Percentiles rank a stretch among this genome's conserved stretches.
Conservation (phyloP, 139 green algal genomes). For the Haematococcus lacustris region DNA sequence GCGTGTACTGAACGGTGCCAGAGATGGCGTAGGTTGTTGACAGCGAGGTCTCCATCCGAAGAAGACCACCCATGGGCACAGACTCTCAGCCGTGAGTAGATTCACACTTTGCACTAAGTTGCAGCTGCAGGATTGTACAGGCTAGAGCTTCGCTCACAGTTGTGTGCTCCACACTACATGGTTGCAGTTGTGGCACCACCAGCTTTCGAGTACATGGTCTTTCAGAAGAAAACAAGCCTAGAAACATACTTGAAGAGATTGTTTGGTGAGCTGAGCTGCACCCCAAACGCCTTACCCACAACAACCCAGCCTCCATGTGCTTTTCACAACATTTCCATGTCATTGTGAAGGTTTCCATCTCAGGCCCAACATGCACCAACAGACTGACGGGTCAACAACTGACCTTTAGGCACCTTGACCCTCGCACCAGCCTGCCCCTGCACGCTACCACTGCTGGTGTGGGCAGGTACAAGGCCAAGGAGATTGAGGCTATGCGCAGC, state of each 20-base stretch:
- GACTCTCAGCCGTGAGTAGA: slow-evolving; percentile 53
- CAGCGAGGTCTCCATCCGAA: slow-evolving; percentile 53
- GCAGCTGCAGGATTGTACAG: neutral
- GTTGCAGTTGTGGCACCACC: slow-evolving; percentile 65
- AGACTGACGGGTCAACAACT: neutral
- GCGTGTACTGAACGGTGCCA: no score
- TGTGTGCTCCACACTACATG: neutral
- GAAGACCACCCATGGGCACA: slow-evolving; percentile 60
- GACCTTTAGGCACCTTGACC: neutral
- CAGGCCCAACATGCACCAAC: neutral
- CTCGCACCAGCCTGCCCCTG: neutral
- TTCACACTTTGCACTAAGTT: neutral
- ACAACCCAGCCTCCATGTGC: neutral
- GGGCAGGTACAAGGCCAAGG: slow-evolving; percentile 73
- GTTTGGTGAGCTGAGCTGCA: slow-evolving; percentile 67
- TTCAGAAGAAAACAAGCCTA: slow-evolving; percentile 78
- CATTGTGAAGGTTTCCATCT: neutral
- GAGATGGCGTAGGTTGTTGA: neutral
- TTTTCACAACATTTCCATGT: neutral
- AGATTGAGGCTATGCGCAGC: slow-evolving; percentile 64
- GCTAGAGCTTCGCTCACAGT: neutral
- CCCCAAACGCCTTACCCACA: neutral
- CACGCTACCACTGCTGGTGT: neutral
- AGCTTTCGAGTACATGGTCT: slow-evolving; percentile 60
- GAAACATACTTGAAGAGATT: slow-evolving; percentile 99